Evolutionary conservation across 768 basidiomycete genomes (phyloP), one percentile per base, ranked within the genome.

Genomic region (Lactarius indigo): DNA sequence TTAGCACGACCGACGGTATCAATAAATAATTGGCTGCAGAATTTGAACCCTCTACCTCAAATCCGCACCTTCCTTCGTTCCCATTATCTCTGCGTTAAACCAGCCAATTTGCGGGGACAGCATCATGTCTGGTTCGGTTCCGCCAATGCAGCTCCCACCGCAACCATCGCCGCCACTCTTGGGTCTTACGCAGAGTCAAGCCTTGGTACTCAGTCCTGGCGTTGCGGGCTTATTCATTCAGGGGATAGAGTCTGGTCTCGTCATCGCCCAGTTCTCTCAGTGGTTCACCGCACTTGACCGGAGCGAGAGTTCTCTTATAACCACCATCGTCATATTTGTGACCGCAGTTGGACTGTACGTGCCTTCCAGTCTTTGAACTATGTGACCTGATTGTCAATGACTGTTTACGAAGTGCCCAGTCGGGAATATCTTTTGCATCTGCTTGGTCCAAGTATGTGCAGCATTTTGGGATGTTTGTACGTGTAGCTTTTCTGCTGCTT

Each of bases 331-430:
- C 15, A 12, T 63, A 59, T 63, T 59, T 18, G 57, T 63, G 57
- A 63, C 66, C 5, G 3, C 5, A 5, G 57, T 67, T 7, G 66
- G 66, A 28, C n/a, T 67, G 66, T 67, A 44, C 31, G 66, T 35
- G 12, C 10, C 6, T 7, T 26, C 30, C 26, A 3, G 10, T 28
- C 3, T 35, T 42, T 30, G 15, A 10, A 37, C 15, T 31, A n/a
- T 5, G 13, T 35, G 31, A 1, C 17, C 20, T 59, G 8, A 31
- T 63, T 41, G 18, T 59, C 13, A 12, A 37, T 59, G 13, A 13
- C 9, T 9, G 1, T 10, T 28, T 12, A 13, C n/a, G 18, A 54
- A 67, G 66, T 23, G 47, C 28, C 26, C 66, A 67, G 41, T 15
- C 66, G 1, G 66, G 57, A 26, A 35, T 67, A 7, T 12, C 7